A percentile compares a stretch with the other conserved stretches of the same genome.
phyloP scores from a whole-genome alignment of 805 yeast species.

The Cyberlindnera americana region DNA sequence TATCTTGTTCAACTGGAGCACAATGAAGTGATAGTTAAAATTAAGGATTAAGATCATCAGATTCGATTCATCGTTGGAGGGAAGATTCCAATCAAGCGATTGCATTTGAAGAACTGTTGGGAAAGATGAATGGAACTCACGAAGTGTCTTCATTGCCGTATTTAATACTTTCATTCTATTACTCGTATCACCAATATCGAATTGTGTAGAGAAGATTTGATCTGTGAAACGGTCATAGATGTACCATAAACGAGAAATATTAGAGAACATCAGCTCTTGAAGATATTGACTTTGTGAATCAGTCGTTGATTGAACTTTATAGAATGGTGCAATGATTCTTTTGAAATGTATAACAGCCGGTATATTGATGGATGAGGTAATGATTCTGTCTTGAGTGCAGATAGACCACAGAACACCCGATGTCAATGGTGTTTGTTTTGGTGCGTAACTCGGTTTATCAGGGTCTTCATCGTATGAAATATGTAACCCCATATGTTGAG shows the following conservation, averaged over 20 bases:
- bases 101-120: slow-evolving; percentile 17
- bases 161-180: slow-evolving; percentile 25
- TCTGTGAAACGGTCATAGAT: slow-evolving; percentile 32
- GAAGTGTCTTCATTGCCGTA: slow-evolving; percentile 25
- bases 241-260: slow-evolving; percentile 29
- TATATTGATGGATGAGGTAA: slow-evolving; percentile 27
- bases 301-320: slow-evolving; percentile 18
- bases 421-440: slow-evolving; percentile 21
- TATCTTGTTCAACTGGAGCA: slow-evolving; percentile 23
- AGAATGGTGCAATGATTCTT: slow-evolving; percentile 32
- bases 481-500: slow-evolving; percentile 34
- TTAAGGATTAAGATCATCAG: slow-evolving; percentile 22
- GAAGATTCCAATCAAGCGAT: slow-evolving; percentile 2
- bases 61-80: slow-evolving; percentile 1
- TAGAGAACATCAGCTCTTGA: slow-evolving; percentile 28
- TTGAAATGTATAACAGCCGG: slow-evolving; percentile 34
- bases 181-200: slow-evolving; percentile 33
- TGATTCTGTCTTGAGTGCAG: slow-evolving; percentile 31
- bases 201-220: slow-evolving; percentile 31
- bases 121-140: slow-evolving; percentile 21
- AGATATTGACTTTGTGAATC: slow-evolving; percentile 7
- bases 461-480: slow-evolving; percentile 19
- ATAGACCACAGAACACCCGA: slow-evolving; percentile 31
- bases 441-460: slow-evolving; percentile 4
- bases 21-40: slow-evolving; percentile 25